phyloP scores from a whole-genome alignment of 75 land plant genomes.

The Cryptomeria japonica region DNA sequence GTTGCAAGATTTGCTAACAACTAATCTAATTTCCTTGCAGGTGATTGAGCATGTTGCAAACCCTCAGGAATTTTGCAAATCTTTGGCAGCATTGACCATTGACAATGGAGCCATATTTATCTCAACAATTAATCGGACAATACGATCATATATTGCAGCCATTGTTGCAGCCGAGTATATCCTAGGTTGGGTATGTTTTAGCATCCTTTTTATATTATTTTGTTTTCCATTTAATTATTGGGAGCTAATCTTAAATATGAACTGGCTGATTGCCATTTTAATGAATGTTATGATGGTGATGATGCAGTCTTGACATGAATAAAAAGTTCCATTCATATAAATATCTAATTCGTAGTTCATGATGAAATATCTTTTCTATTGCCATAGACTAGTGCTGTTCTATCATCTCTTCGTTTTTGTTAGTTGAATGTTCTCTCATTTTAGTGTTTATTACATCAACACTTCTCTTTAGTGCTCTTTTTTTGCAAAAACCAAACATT shows the following conservation, averaged over 20 bases:
- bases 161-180: slow-evolving; percentile 92
- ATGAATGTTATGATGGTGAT: not conserved
- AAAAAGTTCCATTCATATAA: not conserved
- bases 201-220: not conserved
- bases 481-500: not conserved
- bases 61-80: slow-evolving; percentile 82
- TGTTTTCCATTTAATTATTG: not conserved
- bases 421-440: not conserved
- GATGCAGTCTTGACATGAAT: not conserved
- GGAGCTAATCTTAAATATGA: not conserved
- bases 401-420: not conserved
- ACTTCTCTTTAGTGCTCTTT: not conserved
- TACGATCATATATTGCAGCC: slow-evolving; percentile 78
- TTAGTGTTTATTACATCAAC: not conserved
- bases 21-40: slow-evolving; percentile 33
- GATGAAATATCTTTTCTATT: not conserved
- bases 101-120: slow-evolving; percentile 72
- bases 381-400: not conserved
- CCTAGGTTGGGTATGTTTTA: slow-evolving; percentile 80
- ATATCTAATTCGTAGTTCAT: not conserved
- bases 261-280: not conserved
- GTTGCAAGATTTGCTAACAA: not conserved
- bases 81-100: slow-evolving; percentile 66
- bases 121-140: slow-evolving; percentile 89
- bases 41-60: slow-evolving; percentile 97